Conservation (phyloP, 345 rosid species). For the Acer negundo region DNA sequence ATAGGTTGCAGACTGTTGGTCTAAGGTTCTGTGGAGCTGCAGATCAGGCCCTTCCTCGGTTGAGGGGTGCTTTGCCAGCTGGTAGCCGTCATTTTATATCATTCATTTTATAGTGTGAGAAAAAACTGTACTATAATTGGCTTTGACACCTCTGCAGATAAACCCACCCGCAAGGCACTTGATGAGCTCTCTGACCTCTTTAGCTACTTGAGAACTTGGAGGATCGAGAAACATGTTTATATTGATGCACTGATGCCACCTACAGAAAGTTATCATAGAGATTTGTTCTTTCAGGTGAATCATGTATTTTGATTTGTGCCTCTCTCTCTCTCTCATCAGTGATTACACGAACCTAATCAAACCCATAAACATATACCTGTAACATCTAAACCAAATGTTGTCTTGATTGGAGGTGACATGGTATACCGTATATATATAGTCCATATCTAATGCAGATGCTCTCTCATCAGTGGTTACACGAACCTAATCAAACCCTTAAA, state of each 20-base stretch:
- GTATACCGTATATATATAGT: no score
- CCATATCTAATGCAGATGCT: neutral
- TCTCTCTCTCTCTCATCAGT: neutral
- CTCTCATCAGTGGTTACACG: neutral
- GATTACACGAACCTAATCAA: neutral
- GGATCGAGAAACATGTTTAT: slow-evolving; percentile 68
- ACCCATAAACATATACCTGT: neutral
- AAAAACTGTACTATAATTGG: slow-evolving; percentile 3
- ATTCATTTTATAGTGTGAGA: neutral
- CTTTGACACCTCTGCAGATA: slow-evolving; percentile 56
- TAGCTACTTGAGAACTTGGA: slow-evolving; percentile 83
- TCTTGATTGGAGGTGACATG: neutral
- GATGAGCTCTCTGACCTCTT: slow-evolving; percentile 83
- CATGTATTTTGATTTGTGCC: neutral
- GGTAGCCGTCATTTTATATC: slow-evolving; percentile 44
- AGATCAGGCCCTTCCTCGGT: slow-evolving; percentile 89
- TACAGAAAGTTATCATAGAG: slow-evolving; percentile 76
- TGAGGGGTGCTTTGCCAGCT: slow-evolving; percentile 90
- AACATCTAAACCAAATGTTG: neutral
- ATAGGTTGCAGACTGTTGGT: slow-evolving; percentile 90
- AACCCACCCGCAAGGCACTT: slow-evolving; percentile 72
- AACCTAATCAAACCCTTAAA: neutral
- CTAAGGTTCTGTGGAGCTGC: slow-evolving; percentile 92
- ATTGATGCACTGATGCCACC: slow-evolving; percentile 92
- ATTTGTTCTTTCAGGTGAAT: slow-evolving; percentile 82